These are phyloP conservation scores for Fulvia fulva DNA, from an alignment of 2,329 filamentous ascomycete species.

Conservation along the genomic window DNA sequence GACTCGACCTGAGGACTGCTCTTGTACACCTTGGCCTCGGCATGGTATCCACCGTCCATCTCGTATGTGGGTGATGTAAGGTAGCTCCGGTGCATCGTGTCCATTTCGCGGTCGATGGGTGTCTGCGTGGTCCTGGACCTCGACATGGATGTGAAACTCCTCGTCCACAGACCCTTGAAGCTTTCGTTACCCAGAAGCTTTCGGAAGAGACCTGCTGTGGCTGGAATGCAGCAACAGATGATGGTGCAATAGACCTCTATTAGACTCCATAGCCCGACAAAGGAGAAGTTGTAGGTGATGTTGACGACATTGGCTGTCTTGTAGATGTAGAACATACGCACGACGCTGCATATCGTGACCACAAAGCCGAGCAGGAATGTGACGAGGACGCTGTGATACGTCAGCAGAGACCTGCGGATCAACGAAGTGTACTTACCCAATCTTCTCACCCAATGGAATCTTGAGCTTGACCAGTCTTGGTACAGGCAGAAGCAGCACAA, in stretches of 20 bases:
- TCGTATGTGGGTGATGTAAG: neutral
- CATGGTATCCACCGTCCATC: neutral
- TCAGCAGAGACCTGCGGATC: neutral
- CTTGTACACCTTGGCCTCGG: neutral
- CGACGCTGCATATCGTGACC: constrained; percentile 13
- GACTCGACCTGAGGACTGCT: neutral
- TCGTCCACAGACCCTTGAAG: neutral
- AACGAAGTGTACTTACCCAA: constrained; percentile 7
- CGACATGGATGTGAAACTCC: neutral
- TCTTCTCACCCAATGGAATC: constrained; percentile 9
- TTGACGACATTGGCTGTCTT: constrained; percentile 4
- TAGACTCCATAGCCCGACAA: constrained; percentile 7
- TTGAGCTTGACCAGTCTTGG: constrained; percentile 11
- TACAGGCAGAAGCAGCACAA: constrained; percentile 13
- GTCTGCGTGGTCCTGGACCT: neutral
- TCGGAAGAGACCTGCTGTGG: constrained; percentile 13
- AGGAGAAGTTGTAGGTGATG: constrained; percentile 13
- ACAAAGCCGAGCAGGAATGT: constrained; percentile 16
- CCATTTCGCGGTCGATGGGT: neutral
- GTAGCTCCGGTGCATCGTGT: neutral
- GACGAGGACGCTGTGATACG: neutral
- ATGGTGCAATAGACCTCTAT: constrained; percentile 19
- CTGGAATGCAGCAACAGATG: constrained; percentile 18
- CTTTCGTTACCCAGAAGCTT: constrained; percentile 3
- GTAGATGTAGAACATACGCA: constrained; percentile 8